Evolutionary conservation across 805 yeast genomes (phyloP).

Genomic region (Pachysolen tannophilus): DNA sequence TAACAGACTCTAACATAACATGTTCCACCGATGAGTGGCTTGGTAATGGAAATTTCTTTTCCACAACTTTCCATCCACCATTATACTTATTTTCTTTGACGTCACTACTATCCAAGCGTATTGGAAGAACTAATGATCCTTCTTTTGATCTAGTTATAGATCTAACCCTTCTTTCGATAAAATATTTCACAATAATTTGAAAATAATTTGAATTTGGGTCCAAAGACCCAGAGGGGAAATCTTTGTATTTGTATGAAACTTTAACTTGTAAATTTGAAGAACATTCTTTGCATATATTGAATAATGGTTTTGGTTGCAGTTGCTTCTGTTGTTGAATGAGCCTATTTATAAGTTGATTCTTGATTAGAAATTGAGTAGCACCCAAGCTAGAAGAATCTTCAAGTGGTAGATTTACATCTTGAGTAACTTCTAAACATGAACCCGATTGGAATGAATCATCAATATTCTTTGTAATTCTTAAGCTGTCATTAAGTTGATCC

Average conservation of each 20-base stretch:
- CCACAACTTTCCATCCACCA: conserved; percentile 20
- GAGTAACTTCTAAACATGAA: conserved; percentile 22
- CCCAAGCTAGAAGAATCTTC: conserved; percentile 12
- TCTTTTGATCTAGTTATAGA: conserved; percentile 19
- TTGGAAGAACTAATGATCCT: conserved; percentile 24
- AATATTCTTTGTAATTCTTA: conserved; percentile 16
- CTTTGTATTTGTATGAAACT: conserved; percentile 15
- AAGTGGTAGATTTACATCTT: conserved; percentile 14
- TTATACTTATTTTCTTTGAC: too few relatives aligned
- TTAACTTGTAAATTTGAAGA: conserved; percentile 19
- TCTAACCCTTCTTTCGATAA: conserved; percentile 24
- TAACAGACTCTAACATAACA: conserved; percentile 15
- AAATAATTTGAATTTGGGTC: conserved; percentile 17
- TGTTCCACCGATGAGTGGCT: conserved; percentile 13
- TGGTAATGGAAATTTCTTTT: conserved; percentile 15
- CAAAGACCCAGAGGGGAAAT: conserved; percentile 3
- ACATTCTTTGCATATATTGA: conserved; percentile 22
- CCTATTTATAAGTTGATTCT: neutral
- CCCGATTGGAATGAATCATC: conserved; percentile 29
- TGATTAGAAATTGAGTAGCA: neutral
- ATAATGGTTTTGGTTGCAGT: conserved; percentile 14
- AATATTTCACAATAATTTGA: conserved; percentile 24
- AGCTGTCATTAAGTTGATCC: conserved; percentile 10
- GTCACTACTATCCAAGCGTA: conserved; percentile 14
- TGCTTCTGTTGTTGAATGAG: conserved; percentile 1